phyloP scores from a whole-genome alignment of 495 filamentous ascomycete genomes.

The Xylaria castorea region DNA sequence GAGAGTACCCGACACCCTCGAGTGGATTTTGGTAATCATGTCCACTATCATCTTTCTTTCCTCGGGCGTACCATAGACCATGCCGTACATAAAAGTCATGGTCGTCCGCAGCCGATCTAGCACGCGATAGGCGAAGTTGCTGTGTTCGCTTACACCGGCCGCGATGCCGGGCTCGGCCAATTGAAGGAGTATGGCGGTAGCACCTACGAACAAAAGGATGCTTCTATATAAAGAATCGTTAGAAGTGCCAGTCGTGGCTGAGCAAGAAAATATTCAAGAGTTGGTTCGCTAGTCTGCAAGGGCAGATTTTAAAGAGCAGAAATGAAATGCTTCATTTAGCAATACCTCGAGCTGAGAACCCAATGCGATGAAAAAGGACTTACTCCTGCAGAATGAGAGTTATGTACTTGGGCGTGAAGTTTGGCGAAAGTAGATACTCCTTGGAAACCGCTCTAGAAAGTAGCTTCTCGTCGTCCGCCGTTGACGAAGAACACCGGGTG shows the following conservation, averaged over 20 bases:
- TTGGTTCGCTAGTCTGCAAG: not conserved
- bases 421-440: slow-evolving; percentile 24
- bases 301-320: not conserved
- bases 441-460: slow-evolving; percentile 15
- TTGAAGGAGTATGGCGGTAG: slow-evolving; percentile 49
- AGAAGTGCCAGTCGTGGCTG: not conserved
- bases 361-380: not conserved
- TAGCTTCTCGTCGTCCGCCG: not conserved
- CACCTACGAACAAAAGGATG: slow-evolving; percentile 48
- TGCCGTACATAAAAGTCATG: slow-evolving; percentile 55
- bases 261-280: not conserved
- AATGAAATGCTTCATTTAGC: not conserved
- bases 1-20: slow-evolving; percentile 12
- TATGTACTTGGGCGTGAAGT: slow-evolving; percentile 42
- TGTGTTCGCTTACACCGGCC: slow-evolving; percentile 37
- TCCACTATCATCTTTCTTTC: slow-evolving; percentile 47
- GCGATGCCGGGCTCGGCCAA: slow-evolving; percentile 51
- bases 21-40: slow-evolving; percentile 47
- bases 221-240: slow-evolving; percentile 1
- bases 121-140: slow-evolving; percentile 51
- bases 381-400: slow-evolving; percentile 45
- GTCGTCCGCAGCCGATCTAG: slow-evolving; percentile 51
- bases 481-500: not conserved
- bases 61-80: slow-evolving; percentile 45
- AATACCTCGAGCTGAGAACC: not conserved